Evolutionary conservation across 805 yeast genomes (phyloP).

Genomic region (Saccharomycopsis javanensis): DNA sequence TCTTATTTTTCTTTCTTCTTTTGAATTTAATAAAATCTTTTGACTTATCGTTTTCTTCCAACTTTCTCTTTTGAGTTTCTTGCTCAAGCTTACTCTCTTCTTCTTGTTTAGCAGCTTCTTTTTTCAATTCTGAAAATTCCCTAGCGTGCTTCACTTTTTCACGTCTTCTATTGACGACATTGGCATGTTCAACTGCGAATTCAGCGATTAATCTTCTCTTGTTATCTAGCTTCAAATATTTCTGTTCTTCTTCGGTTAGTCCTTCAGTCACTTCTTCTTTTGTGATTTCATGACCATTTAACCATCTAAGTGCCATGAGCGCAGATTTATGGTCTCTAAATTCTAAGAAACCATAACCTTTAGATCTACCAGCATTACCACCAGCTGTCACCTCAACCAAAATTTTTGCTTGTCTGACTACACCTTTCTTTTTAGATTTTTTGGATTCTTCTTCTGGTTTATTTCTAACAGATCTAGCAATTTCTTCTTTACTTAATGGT

Average conservation of each 20-base stretch:
- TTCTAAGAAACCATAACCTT: slow-evolving; percentile 96
- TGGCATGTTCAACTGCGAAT: slow-evolving; percentile 92
- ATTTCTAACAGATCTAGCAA: slow-evolving; percentile 64
- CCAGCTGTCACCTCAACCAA: slow-evolving; percentile 87
- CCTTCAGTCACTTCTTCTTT: slow-evolving; percentile 62
- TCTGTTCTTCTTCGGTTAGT: slow-evolving; percentile 57
- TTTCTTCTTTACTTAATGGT: slow-evolving; percentile 82
- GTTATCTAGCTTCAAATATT: slow-evolving; percentile 24
- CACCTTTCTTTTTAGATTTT: slow-evolving; percentile 71
- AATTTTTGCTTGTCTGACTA: slow-evolving; percentile 87
- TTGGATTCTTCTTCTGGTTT: slow-evolving; percentile 41
- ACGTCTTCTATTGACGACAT: slow-evolving; percentile 81
- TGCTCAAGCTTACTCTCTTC: slow-evolving; percentile 7
- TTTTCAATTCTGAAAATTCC: slow-evolving; percentile 26
- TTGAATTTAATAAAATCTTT: slow-evolving; percentile 2
- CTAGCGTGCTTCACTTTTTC: slow-evolving; percentile 46
- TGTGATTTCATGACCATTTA: slow-evolving; percentile 84
- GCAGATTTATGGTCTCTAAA: slow-evolving; percentile 88
- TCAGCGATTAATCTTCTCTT: slow-evolving; percentile 82
- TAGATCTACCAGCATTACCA: slow-evolving; percentile 78
- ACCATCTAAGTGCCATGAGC: slow-evolving; percentile 93
- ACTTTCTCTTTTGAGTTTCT: not conserved
- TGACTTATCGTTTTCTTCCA: not conserved
- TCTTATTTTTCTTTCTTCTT: slow-evolving; percentile 10
- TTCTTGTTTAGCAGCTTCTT: slow-evolving; percentile 21